phyloP scores from a whole-genome alignment of 768 basidiomycete genomes.

The Lactarius akahatsu region DNA sequence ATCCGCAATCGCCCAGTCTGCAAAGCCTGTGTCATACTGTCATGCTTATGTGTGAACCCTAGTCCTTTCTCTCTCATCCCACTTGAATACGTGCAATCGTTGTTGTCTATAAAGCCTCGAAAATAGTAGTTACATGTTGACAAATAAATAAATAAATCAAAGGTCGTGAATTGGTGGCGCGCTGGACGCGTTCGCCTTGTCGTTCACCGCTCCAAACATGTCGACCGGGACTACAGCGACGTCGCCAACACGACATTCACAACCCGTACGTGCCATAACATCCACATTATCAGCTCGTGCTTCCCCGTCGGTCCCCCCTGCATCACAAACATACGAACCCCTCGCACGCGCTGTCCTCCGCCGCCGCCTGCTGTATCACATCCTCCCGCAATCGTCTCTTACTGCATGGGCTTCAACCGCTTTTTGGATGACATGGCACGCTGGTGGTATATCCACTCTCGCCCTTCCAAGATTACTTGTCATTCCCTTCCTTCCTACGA shows the following conservation, averaged over 20 bases:
- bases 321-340: conserved; percentile 62
- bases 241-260: conserved; percentile 29
- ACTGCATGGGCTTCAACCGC: conserved; percentile 47
- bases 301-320: conserved; percentile 54
- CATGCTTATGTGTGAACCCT: no score
- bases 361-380: conserved; percentile 54
- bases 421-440: conserved; percentile 46
- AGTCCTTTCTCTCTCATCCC: no score
- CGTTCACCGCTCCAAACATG: neutral
- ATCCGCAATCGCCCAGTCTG: no score
- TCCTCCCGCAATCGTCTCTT: conserved; percentile 51
- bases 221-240: neutral
- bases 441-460: conserved; percentile 38
- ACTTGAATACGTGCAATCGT: no score
- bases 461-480: conserved; percentile 43
- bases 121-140: neutral
- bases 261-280: conserved; percentile 46
- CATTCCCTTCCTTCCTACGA: conserved; percentile 39
- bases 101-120: no score
- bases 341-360: conserved; percentile 60
- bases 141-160: neutral
- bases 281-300: conserved; percentile 44
- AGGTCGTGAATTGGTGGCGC: no score
- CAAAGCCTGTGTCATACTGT: no score
- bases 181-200: neutral